phyloP scores from a whole-genome alignment of 208 protist species.

The Crithidia acanthocephali region DNA sequence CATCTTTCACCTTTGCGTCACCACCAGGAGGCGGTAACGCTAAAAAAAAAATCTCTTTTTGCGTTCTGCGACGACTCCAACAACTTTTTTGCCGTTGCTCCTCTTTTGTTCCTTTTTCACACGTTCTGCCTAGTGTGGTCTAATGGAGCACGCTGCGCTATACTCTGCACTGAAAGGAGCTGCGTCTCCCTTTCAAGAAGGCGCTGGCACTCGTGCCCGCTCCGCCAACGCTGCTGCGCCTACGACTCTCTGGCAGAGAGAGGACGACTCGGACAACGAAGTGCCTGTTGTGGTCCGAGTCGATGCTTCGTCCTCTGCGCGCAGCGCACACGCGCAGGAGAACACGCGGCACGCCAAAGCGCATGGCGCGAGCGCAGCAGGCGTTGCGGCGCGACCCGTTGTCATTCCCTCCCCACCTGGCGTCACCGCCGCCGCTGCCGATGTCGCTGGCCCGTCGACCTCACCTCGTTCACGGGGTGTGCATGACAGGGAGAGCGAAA shows the following conservation, averaged over 20 bases:
- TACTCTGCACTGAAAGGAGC: not conserved
- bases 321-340: not conserved
- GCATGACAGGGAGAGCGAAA: not conserved
- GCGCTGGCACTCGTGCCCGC: not conserved
- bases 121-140: too few relatives aligned
- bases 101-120: not conserved
- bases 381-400: not conserved
- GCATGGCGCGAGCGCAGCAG: not conserved
- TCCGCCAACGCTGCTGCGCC: not conserved
- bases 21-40: too few relatives aligned
- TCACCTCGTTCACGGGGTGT: not conserved
- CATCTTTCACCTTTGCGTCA: too few relatives aligned
- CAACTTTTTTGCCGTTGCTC: too few relatives aligned
- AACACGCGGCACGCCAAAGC: not conserved
- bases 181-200: not conserved
- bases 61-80: too few relatives aligned
- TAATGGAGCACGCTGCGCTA: not conserved
- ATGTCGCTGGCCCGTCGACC: not conserved
- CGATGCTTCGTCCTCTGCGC: not conserved
- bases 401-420: slow-evolving; percentile 1
- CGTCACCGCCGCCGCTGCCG: not conserved
- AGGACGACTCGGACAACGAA: not conserved
- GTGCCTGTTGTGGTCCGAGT: not conserved
- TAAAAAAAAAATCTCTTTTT: not conserved
- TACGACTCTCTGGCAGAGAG: not conserved